A percentile compares a stretch with the other conserved stretches of the same genome.
These are phyloP conservation scores for Arthrobotrys conoides DNA, from an alignment of 2,329 filamentous ascomycete species.

Conservation along the genomic window DNA sequence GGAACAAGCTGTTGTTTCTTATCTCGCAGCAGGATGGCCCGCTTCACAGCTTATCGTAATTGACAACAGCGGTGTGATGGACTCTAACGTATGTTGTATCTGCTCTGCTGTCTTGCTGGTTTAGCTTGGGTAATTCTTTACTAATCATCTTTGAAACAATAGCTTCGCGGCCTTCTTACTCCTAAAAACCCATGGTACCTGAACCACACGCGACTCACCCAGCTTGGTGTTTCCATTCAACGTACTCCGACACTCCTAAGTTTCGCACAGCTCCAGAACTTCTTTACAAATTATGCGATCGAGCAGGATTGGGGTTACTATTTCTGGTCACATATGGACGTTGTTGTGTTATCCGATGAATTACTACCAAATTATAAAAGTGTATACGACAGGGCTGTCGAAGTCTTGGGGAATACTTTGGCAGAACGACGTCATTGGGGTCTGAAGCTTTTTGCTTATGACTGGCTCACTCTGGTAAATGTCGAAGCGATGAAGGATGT, in stretches of 20 bases:
- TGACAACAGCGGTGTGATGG: slow-evolving; percentile 74
- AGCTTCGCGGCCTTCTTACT: slow-evolving; percentile 68
- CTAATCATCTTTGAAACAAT: slow-evolving; percentile 1
- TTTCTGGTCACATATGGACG: slow-evolving; percentile 74
- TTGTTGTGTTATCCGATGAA: slow-evolving; percentile 68
- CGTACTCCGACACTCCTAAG: slow-evolving; percentile 71
- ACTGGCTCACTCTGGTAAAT: slow-evolving; percentile 74
- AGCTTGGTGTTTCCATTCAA: slow-evolving; percentile 71
- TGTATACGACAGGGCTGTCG: slow-evolving; percentile 32
- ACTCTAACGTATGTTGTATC: slow-evolving; percentile 69
- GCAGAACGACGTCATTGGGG: slow-evolving; percentile 69
- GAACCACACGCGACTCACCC: slow-evolving; percentile 70
- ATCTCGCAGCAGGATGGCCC: slow-evolving; percentile 75
- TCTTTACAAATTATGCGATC: slow-evolving; percentile 70
- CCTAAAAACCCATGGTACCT: slow-evolving; percentile 74
- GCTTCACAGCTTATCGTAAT: slow-evolving; percentile 73
- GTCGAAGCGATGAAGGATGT: slow-evolving; percentile 71
- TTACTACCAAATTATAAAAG: slow-evolving; percentile 9
- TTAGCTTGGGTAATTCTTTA: slow-evolving; percentile 1
- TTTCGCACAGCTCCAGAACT: slow-evolving; percentile 74
- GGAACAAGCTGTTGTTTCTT: slow-evolving; percentile 73
- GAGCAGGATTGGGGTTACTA: slow-evolving; percentile 70
- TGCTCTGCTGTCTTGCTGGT: not conserved
- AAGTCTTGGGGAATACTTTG: slow-evolving; percentile 66
- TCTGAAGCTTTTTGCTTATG: slow-evolving; percentile 73